Conservation (phyloP, 1,139 yeast genomes). For the Saccharomyces hybrid region DNA sequence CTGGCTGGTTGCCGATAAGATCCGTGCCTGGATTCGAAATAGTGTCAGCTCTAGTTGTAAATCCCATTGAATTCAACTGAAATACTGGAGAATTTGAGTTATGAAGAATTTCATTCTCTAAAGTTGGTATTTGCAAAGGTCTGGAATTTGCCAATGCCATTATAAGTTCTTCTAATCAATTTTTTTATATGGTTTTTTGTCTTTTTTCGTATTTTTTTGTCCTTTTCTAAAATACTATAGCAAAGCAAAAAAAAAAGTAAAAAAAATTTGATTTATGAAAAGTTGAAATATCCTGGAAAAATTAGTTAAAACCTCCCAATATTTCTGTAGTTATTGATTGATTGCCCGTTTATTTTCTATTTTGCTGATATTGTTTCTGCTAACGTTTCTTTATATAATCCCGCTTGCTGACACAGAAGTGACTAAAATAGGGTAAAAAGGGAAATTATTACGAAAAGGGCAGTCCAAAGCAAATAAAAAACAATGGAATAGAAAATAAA, state of each 20-base stretch:
- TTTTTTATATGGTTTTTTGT: neutral
- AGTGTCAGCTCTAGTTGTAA: conserved; percentile 12
- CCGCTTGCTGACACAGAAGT: neutral
- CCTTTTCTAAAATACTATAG: conserved; percentile 1
- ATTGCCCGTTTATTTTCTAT: neutral
- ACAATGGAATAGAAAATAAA: neutral
- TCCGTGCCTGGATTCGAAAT: conserved; percentile 7
- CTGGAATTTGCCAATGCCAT: conserved; percentile 33
- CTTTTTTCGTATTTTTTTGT: neutral
- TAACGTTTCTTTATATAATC: neutral
- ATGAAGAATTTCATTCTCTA: conserved; percentile 27
- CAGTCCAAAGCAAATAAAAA: neutral
- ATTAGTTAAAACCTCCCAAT: neutral
- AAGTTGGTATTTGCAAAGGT: conserved; percentile 27
- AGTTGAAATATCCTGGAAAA: neutral
- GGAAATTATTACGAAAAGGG: neutral
- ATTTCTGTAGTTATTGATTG: neutral
- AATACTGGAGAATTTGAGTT: conserved; percentile 29
- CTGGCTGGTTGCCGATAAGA: conserved; percentile 1
- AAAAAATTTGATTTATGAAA: neutral
- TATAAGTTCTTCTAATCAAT: neutral
- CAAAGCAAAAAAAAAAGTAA: conserved; percentile 2
- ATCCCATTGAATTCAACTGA: conserved; percentile 24
- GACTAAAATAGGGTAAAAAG: neutral
- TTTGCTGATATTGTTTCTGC: neutral